A percentile compares a stretch with the other conserved stretches of the same genome.
Conservation (phyloP, 225 moss, liverwort and hornwort genomes). For the Straminergon stramineum region DNA sequence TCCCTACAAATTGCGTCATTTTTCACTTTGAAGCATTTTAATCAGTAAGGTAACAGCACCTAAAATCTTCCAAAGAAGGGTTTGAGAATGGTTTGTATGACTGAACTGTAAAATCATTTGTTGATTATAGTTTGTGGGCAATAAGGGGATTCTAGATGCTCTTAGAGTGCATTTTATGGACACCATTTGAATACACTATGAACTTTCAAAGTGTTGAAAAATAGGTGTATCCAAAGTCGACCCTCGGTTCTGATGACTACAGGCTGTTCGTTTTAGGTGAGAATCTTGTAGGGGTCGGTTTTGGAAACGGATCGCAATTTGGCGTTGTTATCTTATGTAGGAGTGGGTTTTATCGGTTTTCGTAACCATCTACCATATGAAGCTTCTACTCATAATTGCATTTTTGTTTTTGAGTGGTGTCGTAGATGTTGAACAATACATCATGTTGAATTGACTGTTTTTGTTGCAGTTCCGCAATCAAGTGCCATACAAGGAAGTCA, state of each 20-base stretch:
- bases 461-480: constrained; percentile 18
- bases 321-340: background rate
- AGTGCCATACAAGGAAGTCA: constrained; percentile 10
- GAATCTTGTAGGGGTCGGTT: background rate
- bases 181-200: background rate
- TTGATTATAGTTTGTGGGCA: background rate
- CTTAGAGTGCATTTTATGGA: background rate
- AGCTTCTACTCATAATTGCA: background rate
- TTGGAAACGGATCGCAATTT: background rate
- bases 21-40: background rate
- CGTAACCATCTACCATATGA: background rate
- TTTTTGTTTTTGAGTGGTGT: background rate
- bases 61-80: background rate
- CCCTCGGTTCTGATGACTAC: background rate
- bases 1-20: background rate
- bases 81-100: background rate
- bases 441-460: background rate
- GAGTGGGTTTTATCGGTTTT: background rate
- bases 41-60: background rate
- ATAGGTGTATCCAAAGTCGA: background rate
- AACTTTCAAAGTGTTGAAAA: no score
- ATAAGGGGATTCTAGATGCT: background rate
- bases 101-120: background rate
- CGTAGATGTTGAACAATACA: background rate
- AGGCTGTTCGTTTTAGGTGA: no score